A percentile compares a stretch with the other conserved stretches of the same genome.
Evolutionary conservation across 306 rosid species (phyloP).

Genomic region (Leucaena leucocephala): DNA sequence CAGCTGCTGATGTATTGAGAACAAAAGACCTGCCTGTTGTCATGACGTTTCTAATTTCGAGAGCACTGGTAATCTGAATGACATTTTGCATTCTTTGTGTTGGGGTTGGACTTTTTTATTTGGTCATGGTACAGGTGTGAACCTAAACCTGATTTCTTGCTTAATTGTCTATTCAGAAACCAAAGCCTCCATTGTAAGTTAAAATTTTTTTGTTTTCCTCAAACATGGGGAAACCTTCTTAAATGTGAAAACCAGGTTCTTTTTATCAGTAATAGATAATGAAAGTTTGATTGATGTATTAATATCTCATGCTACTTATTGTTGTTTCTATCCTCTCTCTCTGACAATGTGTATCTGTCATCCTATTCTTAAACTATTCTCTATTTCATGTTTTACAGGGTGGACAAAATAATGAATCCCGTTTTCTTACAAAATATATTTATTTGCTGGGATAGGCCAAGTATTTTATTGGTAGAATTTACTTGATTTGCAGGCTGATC

Average conservation of each 20-base stretch:
- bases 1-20: constrained; percentile 92
- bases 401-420: not conserved
- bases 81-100: constrained; percentile 5
- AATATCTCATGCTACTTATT: not conserved
- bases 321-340: constrained; percentile 4
- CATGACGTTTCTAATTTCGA: constrained; percentile 90
- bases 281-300: not conserved
- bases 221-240: not conserved
- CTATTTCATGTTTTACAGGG: not conserved
- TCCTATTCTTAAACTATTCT: constrained; percentile 17
- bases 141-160: constrained; percentile 17
- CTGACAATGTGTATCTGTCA: constrained; percentile 1
- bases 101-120: not conserved
- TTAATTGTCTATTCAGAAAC: constrained; percentile 19
- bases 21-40: constrained; percentile 95
- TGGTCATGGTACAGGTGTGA: not conserved
- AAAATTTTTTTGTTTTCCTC: constrained; percentile 1
- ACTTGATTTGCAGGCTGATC: constrained; percentile 85
- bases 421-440: not conserved
- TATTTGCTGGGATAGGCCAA: not conserved
- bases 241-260: not conserved
- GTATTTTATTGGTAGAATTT: constrained; percentile 32
- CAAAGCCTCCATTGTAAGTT: not conserved
- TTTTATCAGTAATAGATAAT: not conserved
- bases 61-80: constrained; percentile 77